These are phyloP conservation scores for Yarrowia sp. DNA, from an alignment of 805 yeast species.

Conservation along the genomic window DNA sequence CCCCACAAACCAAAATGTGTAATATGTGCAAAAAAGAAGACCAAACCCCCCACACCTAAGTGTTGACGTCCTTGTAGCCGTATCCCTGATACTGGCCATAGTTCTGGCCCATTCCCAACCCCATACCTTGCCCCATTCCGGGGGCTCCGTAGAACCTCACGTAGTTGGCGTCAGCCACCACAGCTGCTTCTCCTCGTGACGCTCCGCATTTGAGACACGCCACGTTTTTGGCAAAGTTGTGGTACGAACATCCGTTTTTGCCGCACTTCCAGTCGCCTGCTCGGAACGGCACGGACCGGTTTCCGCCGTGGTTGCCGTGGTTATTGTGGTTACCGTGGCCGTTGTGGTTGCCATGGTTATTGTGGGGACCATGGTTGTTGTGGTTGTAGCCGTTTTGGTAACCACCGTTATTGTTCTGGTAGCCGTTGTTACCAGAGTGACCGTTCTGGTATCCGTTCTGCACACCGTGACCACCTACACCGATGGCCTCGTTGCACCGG, in stretches of 20 bases:
- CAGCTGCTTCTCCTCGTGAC: constrained; percentile 44
- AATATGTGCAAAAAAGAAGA: not conserved
- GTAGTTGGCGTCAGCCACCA: constrained; percentile 25
- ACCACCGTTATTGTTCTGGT: not conserved
- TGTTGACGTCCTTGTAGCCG: not conserved
- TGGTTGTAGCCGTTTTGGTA: not conserved
- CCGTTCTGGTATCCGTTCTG: not conserved
- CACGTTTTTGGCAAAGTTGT: constrained; percentile 87
- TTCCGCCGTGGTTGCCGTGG: not conserved
- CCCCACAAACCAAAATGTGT: not conserved
- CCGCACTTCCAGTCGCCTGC: constrained; percentile 97
- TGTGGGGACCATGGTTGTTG: too few species aligned
- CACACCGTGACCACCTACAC: constrained; percentile 45
- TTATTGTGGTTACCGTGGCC: not conserved
- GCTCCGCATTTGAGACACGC: constrained; percentile 87
- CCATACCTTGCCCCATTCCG: constrained; percentile 3
- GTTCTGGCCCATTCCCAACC: not conserved
- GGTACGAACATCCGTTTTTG: constrained; percentile 74
- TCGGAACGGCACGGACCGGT: constrained; percentile 69
- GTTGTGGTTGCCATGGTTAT: not conserved
- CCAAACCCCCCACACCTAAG: not conserved
- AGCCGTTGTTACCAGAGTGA: not conserved
- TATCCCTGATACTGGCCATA: constrained; percentile 6
- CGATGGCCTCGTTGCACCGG: constrained; percentile 49
- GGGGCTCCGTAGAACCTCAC: not conserved